Base-by-base conservation (phyloP, 495 filamentous ascomycete species). In the Aspergillus nanangensis region DNA sequence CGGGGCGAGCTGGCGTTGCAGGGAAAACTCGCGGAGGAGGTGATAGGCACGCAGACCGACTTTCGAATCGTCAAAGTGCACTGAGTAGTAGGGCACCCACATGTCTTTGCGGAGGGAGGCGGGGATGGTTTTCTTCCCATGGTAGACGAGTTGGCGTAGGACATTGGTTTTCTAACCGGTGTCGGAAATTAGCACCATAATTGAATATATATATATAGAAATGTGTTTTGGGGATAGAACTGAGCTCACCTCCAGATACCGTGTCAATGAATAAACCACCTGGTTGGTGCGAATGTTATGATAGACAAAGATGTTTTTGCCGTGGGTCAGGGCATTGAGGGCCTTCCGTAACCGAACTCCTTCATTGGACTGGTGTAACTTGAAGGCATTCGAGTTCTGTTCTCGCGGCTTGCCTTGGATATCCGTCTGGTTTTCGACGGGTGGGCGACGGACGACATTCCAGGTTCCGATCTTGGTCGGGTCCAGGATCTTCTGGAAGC, bases 101-200 rank as follows among this genome's bases (percentile, higher is more conserved):
- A 91, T 79, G 63, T 98, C 93, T 69, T 89, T 90, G 48, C 93
- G 89, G 35, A 97, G 66, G 39, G 77, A 72, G 43, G 80, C 61
- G 4, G 90, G 90, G 25, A 85, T 75, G 50, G 87, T 84, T 58
- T 98, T 93, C 69, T 95, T 95, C 72, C 91, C 93, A 40, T 89
- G 83, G 75, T 81, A 95, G 52, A 88, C 73, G 48, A 96, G 68
- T 66, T 98, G 93, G 38, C 74, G 70, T 44, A 94, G 66, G 46
- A 81, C 70, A 47, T 70, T 76, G 65, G 79, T 79, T 69, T 85
- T 76, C 86, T 88, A 50, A n/a, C n/a, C n/a, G n/a, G n/a, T n/a
- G n/a, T n/a, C n/a, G n/a, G n/a, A n/a, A n/a, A n/a, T n/a, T n/a
- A n/a, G n/a, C n/a, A n/a, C n/a, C n/a, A n/a, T 27, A 31, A 3